Evolutionary conservation across 2,329 filamentous ascomycete genomes (phyloP).

Genomic region (Anthostomella pinea): DNA sequence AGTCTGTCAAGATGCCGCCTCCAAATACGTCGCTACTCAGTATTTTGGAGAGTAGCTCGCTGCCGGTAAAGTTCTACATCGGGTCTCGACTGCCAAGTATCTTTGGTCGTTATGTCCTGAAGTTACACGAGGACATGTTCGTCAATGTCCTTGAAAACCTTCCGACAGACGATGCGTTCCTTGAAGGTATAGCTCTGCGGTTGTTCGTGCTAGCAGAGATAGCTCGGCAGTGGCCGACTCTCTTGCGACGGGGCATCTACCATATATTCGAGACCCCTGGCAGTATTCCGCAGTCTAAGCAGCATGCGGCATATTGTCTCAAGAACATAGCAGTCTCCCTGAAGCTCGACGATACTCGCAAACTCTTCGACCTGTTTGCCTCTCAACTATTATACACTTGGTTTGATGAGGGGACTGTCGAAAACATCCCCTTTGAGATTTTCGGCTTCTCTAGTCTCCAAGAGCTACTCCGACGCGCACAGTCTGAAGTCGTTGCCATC

Average conservation of each 20-base stretch:
- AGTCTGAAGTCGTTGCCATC: slow-evolving; percentile 76
- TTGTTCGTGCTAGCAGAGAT: slow-evolving; percentile 73
- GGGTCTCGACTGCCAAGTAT: slow-evolving; percentile 67
- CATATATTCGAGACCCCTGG: slow-evolving; percentile 91
- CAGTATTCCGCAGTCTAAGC: slow-evolving; percentile 60
- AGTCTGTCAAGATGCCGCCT: slow-evolving; percentile 53
- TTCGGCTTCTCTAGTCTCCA: slow-evolving; percentile 73
- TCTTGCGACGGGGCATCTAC: slow-evolving; percentile 84
- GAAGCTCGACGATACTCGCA: slow-evolving; percentile 60
- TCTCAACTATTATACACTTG: slow-evolving; percentile 90
- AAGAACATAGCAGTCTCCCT: slow-evolving; percentile 63
- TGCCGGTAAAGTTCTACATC: slow-evolving; percentile 74
- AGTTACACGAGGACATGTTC: slow-evolving; percentile 79
- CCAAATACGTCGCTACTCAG: slow-evolving; percentile 70
- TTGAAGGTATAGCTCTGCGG: slow-evolving; percentile 82
- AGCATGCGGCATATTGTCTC: slow-evolving; percentile 73
- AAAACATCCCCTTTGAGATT: slow-evolving; percentile 77
- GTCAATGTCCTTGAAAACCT: slow-evolving; percentile 77
- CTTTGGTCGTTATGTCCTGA: slow-evolving; percentile 79
- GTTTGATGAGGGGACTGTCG: slow-evolving; percentile 66
- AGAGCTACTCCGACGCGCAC: slow-evolving; percentile 67
- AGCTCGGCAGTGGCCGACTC: slow-evolving; percentile 79
- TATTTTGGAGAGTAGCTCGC: slow-evolving; percentile 64
- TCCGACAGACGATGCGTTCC: slow-evolving; percentile 67
- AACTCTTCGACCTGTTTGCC: slow-evolving; percentile 80